phyloP scores from a whole-genome alignment of 768 basidiomycete genomes.

The Lenzites betulinus region DNA sequence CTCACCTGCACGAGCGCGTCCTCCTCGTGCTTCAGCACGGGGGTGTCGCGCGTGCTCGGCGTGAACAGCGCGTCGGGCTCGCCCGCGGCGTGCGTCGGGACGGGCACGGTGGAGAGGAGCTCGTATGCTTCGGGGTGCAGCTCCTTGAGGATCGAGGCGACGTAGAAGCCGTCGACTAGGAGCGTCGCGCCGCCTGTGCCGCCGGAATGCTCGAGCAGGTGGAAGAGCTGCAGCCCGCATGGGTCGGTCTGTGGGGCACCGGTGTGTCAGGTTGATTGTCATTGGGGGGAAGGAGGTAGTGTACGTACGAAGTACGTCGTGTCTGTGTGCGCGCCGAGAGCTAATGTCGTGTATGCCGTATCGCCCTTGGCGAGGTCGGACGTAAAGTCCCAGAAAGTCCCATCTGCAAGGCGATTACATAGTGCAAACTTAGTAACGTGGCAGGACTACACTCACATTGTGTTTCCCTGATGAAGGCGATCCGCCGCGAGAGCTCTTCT shows the following conservation, averaged over 20 bases:
- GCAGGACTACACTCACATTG: slow-evolving; percentile 46
- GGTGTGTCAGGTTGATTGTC: background rate
- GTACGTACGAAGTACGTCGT: slow-evolving; percentile 69
- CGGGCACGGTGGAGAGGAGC: slow-evolving; percentile 63
- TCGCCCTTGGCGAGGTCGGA: slow-evolving; percentile 89
- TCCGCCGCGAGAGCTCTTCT: slow-evolving; percentile 70
- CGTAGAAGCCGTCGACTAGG: slow-evolving; percentile 96
- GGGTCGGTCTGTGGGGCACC: slow-evolving; percentile 72
- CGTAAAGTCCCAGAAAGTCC: slow-evolving; percentile 97
- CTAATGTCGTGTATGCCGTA: slow-evolving; percentile 89
- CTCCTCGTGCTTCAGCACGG: slow-evolving; percentile 72
- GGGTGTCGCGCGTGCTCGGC: slow-evolving; percentile 52
- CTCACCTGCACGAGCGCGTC: slow-evolving; percentile 75
- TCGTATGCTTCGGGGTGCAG: slow-evolving; percentile 71
- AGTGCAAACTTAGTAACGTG: background rate
- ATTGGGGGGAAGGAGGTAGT: background rate
- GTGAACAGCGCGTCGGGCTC: slow-evolving; percentile 59
- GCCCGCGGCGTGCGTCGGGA: slow-evolving; percentile 90
- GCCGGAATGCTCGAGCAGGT: slow-evolving; percentile 80
- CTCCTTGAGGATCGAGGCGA: slow-evolving; percentile 75
- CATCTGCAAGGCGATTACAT: slow-evolving; percentile 53
- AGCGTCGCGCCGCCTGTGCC: slow-evolving; percentile 86
- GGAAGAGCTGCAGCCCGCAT: slow-evolving; percentile 94
- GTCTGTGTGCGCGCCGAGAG: slow-evolving; percentile 84
- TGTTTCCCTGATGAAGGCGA: slow-evolving; percentile 90